A percentile compares a stretch with the other conserved stretches of the same genome.
phyloP scores from a whole-genome alignment of 2,329 filamentous ascomycete genomes.

The Alternaria longipes region DNA sequence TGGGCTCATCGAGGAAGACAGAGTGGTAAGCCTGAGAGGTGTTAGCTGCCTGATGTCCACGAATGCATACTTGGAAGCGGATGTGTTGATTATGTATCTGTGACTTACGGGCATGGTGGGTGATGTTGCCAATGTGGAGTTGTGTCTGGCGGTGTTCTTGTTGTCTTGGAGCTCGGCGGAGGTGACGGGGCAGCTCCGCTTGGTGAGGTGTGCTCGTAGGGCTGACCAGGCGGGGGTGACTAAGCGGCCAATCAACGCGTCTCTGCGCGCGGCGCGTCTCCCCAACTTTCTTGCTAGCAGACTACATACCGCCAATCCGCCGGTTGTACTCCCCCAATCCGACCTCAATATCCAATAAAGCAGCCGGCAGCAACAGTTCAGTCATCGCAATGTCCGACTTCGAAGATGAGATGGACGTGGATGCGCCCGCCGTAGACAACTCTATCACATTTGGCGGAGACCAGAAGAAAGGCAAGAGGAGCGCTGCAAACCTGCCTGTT shows the following conservation, averaged over 20 bases:
- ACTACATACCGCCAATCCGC: background rate
- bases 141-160: slow-evolving; percentile 30
- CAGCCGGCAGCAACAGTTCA: background rate
- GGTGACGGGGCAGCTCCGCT: slow-evolving; percentile 42
- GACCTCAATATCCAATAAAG: background rate
- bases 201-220: slow-evolving; percentile 43
- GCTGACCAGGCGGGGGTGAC: slow-evolving; percentile 46
- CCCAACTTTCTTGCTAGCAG: slow-evolving; percentile 4
- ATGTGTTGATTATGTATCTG: too few species aligned
- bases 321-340: background rate
- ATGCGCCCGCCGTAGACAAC: slow-evolving; percentile 62
- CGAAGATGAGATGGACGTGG: slow-evolving; percentile 74
- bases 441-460: slow-evolving; percentile 76
- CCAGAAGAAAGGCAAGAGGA: slow-evolving; percentile 86
- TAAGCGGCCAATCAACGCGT: slow-evolving; percentile 51
- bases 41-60: slow-evolving; percentile 17
- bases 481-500: slow-evolving; percentile 89
- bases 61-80: background rate
- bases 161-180: slow-evolving; percentile 34
- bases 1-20: slow-evolving; percentile 86
- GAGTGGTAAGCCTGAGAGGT: slow-evolving; percentile 89
- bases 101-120: slow-evolving; percentile 59
- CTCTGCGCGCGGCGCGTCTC: slow-evolving; percentile 30
- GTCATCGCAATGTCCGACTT: slow-evolving; percentile 60
- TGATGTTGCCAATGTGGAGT: slow-evolving; percentile 26